Base-by-base conservation (phyloP, 2,329 filamentous ascomycete genomes). In the Ceratocystis ficicola region DNA sequence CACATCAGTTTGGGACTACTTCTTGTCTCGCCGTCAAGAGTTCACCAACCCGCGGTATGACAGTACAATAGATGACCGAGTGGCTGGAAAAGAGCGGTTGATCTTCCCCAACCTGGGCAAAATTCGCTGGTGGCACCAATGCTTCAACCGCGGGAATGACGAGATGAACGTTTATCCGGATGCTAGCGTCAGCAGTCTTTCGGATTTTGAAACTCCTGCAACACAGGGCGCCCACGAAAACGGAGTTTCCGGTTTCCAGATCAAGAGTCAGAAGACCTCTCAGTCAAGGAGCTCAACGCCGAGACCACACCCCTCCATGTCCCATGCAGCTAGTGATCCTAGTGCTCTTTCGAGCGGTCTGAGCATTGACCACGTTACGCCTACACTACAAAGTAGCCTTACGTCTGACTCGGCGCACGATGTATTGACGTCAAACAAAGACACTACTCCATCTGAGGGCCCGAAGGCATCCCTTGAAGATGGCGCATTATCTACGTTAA, bases 1-100 rank as follows among this genome's bases (percentile, higher is more conserved):
- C 2, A 82, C 88, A 2, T 95, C 90, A 25, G 94, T 96, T 1
- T 99, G 94, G 94, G 88, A 94, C 70, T 96, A 97, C 73, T 97
- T 99, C 75, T 78, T 97, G 6, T 85, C 88, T 55, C 84, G 92
- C 10, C 86, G 83, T 69, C 79, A 83, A 22, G 89, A 96, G 71
- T 99, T 97, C 71, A 78, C 85, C 46, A 97, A 97, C 72, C 82
- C 86, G 0, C 81, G 87, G 41, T 99, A 93, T 72, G 87, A 95
- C 65, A 73, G 79, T 6, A 80, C 83, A 0, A 79, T 92, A 44
- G 88, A 96, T 69, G 91, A 96, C 71, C 85, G 88, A 57, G 80
- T 87, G 67, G 85, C 88, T 66, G 90, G 89, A 3, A 86, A 86
- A 67, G 92, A 96, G 73, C 83, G 91, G 3, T 82, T 99, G 6